Percentiles rank a stretch among this genome's conserved stretches.
Evolutionary conservation across 768 basidiomycete genomes (phyloP).

Genomic region (Panaeolus papilionaceus): DNA sequence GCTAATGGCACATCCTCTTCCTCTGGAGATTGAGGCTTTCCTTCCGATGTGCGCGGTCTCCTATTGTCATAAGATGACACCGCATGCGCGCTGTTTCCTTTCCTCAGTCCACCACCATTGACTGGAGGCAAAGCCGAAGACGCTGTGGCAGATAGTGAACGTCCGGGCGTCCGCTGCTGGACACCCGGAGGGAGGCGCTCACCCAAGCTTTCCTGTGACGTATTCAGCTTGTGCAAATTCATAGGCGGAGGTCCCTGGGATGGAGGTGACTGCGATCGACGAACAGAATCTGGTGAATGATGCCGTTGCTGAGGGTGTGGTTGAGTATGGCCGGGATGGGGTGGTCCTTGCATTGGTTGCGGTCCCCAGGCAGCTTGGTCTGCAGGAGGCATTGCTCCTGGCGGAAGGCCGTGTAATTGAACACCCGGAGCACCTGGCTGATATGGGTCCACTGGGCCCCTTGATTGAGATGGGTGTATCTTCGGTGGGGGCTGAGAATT

Average conservation of each 20-base stretch:
- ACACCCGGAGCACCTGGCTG: constrained; percentile 35
- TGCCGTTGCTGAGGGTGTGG: constrained; percentile 26
- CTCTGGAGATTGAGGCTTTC: constrained; percentile 44
- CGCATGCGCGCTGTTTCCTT: constrained; percentile 72
- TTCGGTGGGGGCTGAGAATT: constrained; percentile 32
- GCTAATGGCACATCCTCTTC: constrained; percentile 86
- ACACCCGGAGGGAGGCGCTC: constrained; percentile 25
- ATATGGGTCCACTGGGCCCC: constrained; percentile 29
- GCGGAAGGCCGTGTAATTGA: constrained; percentile 53
- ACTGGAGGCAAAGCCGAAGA: constrained; percentile 39
- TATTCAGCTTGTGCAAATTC: constrained; percentile 36
- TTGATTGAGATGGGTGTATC: constrained; percentile 10
- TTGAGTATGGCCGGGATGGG: constrained; percentile 26
- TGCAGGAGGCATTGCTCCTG: constrained; percentile 67
- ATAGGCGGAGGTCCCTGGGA: constrained; percentile 31
- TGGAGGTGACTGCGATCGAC: constrained; percentile 62
- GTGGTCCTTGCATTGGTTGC: constrained; percentile 38
- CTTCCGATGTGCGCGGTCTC: constrained; percentile 50
- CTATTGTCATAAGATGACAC: constrained; percentile 42
- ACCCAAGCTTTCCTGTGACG: constrained; percentile 41
- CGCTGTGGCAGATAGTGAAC: constrained; percentile 77
- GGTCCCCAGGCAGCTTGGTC: constrained; percentile 45
- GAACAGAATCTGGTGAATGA: constrained; percentile 37
- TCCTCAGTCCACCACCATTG: constrained; percentile 62
- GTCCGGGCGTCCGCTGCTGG: constrained; percentile 53